Conservation (phyloP, 805 yeast species). For the Yarrowia sp. region DNA sequence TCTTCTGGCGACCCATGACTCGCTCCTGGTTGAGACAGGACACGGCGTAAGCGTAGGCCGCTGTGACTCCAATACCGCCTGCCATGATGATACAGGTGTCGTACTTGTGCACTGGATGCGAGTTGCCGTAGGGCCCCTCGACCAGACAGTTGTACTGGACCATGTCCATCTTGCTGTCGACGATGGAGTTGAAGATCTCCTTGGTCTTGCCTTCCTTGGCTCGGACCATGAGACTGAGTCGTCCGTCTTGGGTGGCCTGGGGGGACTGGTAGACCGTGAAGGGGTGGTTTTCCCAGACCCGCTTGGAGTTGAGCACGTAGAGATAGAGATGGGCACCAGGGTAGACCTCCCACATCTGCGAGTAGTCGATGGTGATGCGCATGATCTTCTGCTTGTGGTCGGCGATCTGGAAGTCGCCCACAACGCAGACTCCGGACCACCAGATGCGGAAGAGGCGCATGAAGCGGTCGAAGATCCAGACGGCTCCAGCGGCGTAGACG, state of each 20-base stretch:
- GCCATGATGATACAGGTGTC: slow-evolving; percentile 60
- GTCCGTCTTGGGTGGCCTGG: slow-evolving; percentile 27
- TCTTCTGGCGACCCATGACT: slow-evolving; percentile 26
- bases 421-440: slow-evolving; percentile 50
- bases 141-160: slow-evolving; percentile 35
- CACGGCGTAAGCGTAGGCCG: slow-evolving; percentile 46
- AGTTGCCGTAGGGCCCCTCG: slow-evolving; percentile 74
- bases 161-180: background rate
- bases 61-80: slow-evolving; percentile 78
- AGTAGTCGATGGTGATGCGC: slow-evolving; percentile 39
- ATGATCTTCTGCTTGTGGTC: slow-evolving; percentile 29
- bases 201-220: slow-evolving; percentile 31
- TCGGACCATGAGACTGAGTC: slow-evolving; percentile 28
- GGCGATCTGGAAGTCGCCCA: background rate
- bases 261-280: slow-evolving; percentile 47
- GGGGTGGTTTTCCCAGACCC: slow-evolving; percentile 74
- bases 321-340: slow-evolving; percentile 61
- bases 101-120: slow-evolving; percentile 50
- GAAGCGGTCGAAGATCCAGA: slow-evolving; percentile 71
- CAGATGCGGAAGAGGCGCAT: slow-evolving; percentile 56
- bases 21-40: slow-evolving; percentile 27
- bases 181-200: slow-evolving; percentile 25
- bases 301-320: slow-evolving; percentile 50
- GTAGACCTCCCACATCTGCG: slow-evolving; percentile 47
- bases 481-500: slow-evolving; percentile 53